Conservation (phyloP, 1,139 yeast species). For the Diutina ranongensis region DNA sequence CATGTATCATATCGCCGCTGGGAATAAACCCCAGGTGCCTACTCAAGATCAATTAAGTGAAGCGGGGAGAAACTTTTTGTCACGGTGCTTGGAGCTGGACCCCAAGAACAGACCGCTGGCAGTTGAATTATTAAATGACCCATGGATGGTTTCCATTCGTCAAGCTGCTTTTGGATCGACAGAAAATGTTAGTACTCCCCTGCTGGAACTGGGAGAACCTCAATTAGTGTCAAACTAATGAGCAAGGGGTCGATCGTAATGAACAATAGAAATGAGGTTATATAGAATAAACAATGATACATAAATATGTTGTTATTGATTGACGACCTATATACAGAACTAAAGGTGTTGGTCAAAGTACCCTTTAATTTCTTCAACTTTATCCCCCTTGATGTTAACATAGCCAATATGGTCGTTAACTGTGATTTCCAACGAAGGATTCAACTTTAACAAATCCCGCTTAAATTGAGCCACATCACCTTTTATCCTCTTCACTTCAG, state of each 20-base stretch:
- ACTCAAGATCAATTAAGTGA: slow-evolving; percentile 64
- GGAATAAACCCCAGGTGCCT: slow-evolving; percentile 84
- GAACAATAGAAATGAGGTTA: neutral
- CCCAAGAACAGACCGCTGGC: slow-evolving; percentile 77
- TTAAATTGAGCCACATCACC: slow-evolving; percentile 46
- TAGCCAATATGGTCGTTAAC: slow-evolving; percentile 29
- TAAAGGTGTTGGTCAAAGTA: slow-evolving; percentile 16
- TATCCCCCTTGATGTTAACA: slow-evolving; percentile 49
- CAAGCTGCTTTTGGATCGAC: slow-evolving; percentile 51
- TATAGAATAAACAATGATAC: no score
- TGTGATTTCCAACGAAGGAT: slow-evolving; percentile 19
- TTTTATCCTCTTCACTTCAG: slow-evolving; percentile 52
- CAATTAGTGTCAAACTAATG: neutral
- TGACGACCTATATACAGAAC: slow-evolving; percentile 4
- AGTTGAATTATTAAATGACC: slow-evolving; percentile 73
- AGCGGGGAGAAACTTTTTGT: slow-evolving; percentile 59
- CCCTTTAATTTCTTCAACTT: slow-evolving; percentile 30
- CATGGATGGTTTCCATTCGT: slow-evolving; percentile 76
- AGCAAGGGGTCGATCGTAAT: neutral
- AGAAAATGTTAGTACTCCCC: slow-evolving; percentile 28
- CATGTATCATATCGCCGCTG: slow-evolving; percentile 97
- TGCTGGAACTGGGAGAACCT: slow-evolving; percentile 18
- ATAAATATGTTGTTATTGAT: no score
- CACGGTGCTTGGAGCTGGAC: slow-evolving; percentile 72
- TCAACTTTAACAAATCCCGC: slow-evolving; percentile 3